A percentile compares a stretch with the other conserved stretches of the same genome.
These are phyloP conservation scores for Claviceps maximensis DNA, from an alignment of 2,329 filamentous ascomycete genomes.

Conservation along the genomic window DNA sequence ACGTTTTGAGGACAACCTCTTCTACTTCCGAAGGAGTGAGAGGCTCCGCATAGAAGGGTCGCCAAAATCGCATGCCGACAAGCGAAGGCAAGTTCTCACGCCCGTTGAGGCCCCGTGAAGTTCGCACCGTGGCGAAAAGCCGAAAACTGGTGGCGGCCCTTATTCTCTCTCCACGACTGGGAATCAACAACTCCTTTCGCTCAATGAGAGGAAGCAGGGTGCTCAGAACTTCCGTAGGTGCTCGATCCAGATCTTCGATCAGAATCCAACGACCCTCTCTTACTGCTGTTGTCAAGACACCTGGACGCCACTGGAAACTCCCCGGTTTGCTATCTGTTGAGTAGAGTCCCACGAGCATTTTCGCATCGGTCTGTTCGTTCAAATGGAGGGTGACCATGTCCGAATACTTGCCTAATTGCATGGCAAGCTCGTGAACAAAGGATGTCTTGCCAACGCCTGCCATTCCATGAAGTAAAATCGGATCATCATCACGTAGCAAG, in stretches of 20 bases:
- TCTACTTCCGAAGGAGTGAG: constrained; percentile 58
- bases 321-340: constrained; percentile 77
- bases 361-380: constrained; percentile 96
- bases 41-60: constrained; percentile 54
- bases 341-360: constrained; percentile 89
- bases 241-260: constrained; percentile 91
- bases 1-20: constrained; percentile 57
- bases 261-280: constrained; percentile 91
- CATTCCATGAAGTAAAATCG: constrained; percentile 69
- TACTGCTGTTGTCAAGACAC: constrained; percentile 86
- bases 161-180: constrained; percentile 76
- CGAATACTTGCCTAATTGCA: constrained; percentile 62
- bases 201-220: constrained; percentile 87
- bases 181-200: constrained; percentile 77
- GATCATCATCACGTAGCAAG: constrained; percentile 52
- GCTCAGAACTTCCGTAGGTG: constrained; percentile 88
- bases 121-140: constrained; percentile 83
- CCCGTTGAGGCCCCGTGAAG: constrained; percentile 53
- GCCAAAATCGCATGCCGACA: constrained; percentile 80
- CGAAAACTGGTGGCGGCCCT: constrained; percentile 74
- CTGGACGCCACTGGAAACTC: constrained; percentile 83
- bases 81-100: constrained; percentile 57
- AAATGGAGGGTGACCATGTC: constrained; percentile 88
- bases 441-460: constrained; percentile 87
- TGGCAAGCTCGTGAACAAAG: constrained; percentile 68